phyloP scores from a whole-genome alignment of 371 early-diverging fungal species.

The Rhizopus sp. region DNA sequence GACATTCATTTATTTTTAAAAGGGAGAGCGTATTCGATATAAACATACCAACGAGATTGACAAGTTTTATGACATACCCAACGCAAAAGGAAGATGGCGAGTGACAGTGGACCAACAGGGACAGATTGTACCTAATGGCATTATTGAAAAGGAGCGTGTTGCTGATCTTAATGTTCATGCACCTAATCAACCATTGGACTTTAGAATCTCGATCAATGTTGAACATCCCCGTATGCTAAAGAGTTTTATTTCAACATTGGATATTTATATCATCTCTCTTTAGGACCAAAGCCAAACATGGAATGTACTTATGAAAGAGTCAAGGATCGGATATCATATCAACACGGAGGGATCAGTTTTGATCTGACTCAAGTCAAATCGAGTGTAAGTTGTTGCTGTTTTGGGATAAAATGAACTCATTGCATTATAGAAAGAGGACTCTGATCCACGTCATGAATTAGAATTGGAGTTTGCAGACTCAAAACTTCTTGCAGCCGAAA shows the following conservation, averaged over 20 bases:
- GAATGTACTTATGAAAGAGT: slow-evolving; percentile 56
- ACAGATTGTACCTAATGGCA: slow-evolving; percentile 59
- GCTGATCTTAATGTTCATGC: slow-evolving; percentile 73
- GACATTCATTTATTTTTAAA: not conserved
- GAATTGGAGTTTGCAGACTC: slow-evolving; percentile 62
- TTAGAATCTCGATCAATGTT: slow-evolving; percentile 71
- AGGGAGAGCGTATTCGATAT: slow-evolving; percentile 60
- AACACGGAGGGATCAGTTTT: slow-evolving; percentile 71
- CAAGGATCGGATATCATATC: slow-evolving; percentile 76
- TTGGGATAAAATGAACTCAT: not conserved
- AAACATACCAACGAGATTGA: slow-evolving; percentile 73
- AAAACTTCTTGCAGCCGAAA: slow-evolving; percentile 36
- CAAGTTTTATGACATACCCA: slow-evolving; percentile 48
- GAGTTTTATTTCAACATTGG: not conserved
- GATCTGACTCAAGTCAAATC: slow-evolving; percentile 77
- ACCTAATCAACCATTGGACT: slow-evolving; percentile 71
- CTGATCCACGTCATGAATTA: slow-evolving; percentile 60
- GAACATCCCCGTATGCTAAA: slow-evolving; percentile 58
- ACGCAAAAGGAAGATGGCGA: slow-evolving; percentile 45
- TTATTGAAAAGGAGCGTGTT: slow-evolving; percentile 65
- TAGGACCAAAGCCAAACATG: slow-evolving; percentile 36
- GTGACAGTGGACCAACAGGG: slow-evolving; percentile 69
- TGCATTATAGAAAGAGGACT: slow-evolving; percentile 5
- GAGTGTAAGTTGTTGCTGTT: slow-evolving; percentile 18
- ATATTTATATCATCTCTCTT: not conserved